Evolutionary conservation across 2,329 filamentous ascomycete genomes (phyloP), one percentile per base, ranked within the genome.

Genomic region (Xylariales sp.): DNA sequence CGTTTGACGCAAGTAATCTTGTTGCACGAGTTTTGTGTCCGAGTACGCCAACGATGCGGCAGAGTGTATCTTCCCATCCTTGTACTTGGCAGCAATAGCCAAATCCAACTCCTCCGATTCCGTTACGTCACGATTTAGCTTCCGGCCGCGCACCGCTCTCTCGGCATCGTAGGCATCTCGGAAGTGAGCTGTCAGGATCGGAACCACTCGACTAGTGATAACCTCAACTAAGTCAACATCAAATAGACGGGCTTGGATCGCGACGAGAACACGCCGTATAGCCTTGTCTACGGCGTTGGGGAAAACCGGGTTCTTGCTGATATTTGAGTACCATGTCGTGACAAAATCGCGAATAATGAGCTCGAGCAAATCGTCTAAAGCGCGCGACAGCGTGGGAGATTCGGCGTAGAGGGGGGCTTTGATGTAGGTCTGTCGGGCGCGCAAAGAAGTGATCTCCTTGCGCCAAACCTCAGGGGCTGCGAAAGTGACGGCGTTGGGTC

Each of bases 51-150:
- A 82, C 14, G 91, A 92, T 5, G 93, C 94, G 5, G 96, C 96
- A 4, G 93, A 87, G 77, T 99, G 97, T 66, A 99, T 83, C 70
- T 91, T 93, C 32, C 95, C 95, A 78, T 97, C 91, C 62, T 87
- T 91, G 80, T 96, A 99, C 80, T 97, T 97, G 48, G 89, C 91
- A n/a, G 96, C 96, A 79, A 99, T 97, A 1, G 96, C 96, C 72
- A 97, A 84, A 79, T 98, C 94, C 74, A 99, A 84, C 84, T 99
- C 96, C 77, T 97, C 95, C 0, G 94, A 97, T 81, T 99, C 96
- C 2, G 97, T 98, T 63, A 99, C 90, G 71, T 91, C 94, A 60
- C 93, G 89, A 74, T 94, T 96, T 64, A 98, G 83, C 79, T 97
- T 93, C 78, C 90, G 92, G 12, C 97, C 97, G 62, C 95, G 88